These are phyloP conservation scores for Zymoseptoria tritici DNA, from an alignment of 2,329 filamentous ascomycete species.

Conservation along the genomic window DNA sequence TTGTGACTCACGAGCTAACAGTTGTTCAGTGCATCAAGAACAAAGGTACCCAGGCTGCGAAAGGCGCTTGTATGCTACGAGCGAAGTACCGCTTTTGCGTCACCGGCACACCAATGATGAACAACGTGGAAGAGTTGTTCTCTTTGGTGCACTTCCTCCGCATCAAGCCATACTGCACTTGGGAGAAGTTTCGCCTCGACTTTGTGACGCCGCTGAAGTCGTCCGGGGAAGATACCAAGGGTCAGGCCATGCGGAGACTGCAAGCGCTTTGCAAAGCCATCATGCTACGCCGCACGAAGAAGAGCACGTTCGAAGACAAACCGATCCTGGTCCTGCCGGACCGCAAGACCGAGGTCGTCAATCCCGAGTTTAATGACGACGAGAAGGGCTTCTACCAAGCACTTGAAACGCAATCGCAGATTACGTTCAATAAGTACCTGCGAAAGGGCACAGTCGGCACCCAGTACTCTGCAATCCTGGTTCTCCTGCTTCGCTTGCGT, in stretches of 20 bases:
- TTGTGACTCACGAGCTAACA: neutral
- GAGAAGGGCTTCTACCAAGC: constrained; percentile 58
- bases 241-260: constrained; percentile 59
- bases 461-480: constrained; percentile 72
- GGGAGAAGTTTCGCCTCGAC: constrained; percentile 54
- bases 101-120: constrained; percentile 85
- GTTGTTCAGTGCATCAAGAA: constrained; percentile 67
- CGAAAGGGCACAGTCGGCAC: constrained; percentile 58
- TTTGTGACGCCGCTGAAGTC: constrained; percentile 49
- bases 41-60: constrained; percentile 53
- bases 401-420: constrained; percentile 58
- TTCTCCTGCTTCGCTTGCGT: constrained; percentile 70
- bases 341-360: constrained; percentile 54
- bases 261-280: constrained; percentile 71
- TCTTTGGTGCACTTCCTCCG: constrained; percentile 69
- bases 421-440: constrained; percentile 71
- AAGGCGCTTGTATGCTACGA: constrained; percentile 52
- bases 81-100: constrained; percentile 64
- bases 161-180: constrained; percentile 66
- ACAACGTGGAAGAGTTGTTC: constrained; percentile 68
- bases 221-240: constrained; percentile 22
- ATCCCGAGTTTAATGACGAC: constrained; percentile 60
- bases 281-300: constrained; percentile 75
- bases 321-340: constrained; percentile 62
- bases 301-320: constrained; percentile 68